Evolutionary conservation across 129 eudicot species (phyloP), one percentile per base, ranked within the genome.

Genomic region (Erigeron canadensis): DNA sequence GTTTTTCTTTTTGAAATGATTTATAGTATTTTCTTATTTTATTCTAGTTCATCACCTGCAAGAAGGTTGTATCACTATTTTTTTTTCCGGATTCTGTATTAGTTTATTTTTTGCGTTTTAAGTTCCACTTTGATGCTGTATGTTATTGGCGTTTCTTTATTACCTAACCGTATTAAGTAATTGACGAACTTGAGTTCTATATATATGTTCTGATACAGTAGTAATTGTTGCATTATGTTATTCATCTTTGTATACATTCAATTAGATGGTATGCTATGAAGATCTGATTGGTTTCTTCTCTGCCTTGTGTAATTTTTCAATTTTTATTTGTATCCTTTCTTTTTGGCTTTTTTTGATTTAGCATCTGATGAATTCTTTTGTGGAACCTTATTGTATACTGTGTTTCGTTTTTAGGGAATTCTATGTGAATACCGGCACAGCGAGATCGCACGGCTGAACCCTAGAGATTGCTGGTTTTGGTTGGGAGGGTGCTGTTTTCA

Each of bases 401-500:
- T 11, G 15, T 8, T 66, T n/a, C 17, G 43, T 79, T 74, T 70
- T 10, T 80, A 89, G 96, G 96, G 91, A 54, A 73, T 73, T 62
- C 89, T 86, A 59, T 89, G 96, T 69, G 91, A 81, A 70, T 89
- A 84, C 41, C 70, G 96, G 21, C 96, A 89, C 74, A 77, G 84
- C 47, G 89, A 89, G 69, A 69, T 77, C 64, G 96, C 89, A 1
- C 82, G 89, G 85, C 78, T 89, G 69, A 86, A 89, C 76, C 96
- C 96, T 22, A 84, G 89, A 75, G 91, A 89, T 69, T 89, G 96
- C 79, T 81, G 89, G 87, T 89, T 79, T 75, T 89, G 91, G 96
- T 63, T 89, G 58, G 77, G 77, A 40, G 87, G 86, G 23, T 77
- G 80, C 55, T 89, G 96, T 75, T 80, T 71, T 38, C 84, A 89